phyloP scores from a whole-genome alignment of 768 basidiomycete species.

The Grammothele lineata region DNA sequence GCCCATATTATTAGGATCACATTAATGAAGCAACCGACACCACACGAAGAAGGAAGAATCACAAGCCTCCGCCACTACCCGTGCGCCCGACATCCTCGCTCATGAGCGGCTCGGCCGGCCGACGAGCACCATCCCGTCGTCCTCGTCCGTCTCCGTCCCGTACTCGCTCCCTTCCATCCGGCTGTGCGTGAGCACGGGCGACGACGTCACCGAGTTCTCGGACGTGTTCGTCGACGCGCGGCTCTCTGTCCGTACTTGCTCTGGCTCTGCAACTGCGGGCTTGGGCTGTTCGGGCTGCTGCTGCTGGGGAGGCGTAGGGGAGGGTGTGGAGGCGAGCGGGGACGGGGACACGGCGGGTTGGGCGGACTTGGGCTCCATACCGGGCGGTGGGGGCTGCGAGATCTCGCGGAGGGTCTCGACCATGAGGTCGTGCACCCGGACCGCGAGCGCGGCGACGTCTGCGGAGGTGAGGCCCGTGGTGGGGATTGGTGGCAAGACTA shows the following conservation, averaged over 20 bases:
- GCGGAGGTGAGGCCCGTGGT: constrained; percentile 66
- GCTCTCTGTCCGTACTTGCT: constrained; percentile 21
- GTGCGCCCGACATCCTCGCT: no score
- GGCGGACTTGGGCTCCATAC: constrained; percentile 10
- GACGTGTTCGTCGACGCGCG: constrained; percentile 28
- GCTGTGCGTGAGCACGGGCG: constrained; percentile 22
- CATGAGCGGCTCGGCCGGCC: constrained; percentile 42
- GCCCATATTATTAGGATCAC: no score
- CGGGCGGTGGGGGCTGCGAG: constrained; percentile 46
- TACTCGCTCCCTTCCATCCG: constrained; percentile 52
- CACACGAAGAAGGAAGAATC: no score
- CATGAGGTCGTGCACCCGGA: constrained; percentile 76
- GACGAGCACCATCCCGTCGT: constrained; percentile 80
- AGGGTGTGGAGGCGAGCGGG: not conserved
- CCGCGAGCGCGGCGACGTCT: constrained; percentile 66
- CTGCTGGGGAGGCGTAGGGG: constrained; percentile 4
- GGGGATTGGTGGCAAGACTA: constrained; percentile 88
- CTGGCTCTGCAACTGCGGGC: constrained; percentile 2
- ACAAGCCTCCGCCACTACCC: no score
- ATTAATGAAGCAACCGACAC: no score
- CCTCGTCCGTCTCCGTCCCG: constrained; percentile 75
- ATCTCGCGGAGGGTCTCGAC: constrained; percentile 72
- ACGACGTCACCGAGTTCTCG: constrained; percentile 23
- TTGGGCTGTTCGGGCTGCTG: constrained; percentile 8
- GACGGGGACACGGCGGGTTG: constrained; percentile 2